Evolutionary conservation across 1,139 yeast genomes (phyloP).

Genomic region (Suhomyces wounanorum): DNA sequence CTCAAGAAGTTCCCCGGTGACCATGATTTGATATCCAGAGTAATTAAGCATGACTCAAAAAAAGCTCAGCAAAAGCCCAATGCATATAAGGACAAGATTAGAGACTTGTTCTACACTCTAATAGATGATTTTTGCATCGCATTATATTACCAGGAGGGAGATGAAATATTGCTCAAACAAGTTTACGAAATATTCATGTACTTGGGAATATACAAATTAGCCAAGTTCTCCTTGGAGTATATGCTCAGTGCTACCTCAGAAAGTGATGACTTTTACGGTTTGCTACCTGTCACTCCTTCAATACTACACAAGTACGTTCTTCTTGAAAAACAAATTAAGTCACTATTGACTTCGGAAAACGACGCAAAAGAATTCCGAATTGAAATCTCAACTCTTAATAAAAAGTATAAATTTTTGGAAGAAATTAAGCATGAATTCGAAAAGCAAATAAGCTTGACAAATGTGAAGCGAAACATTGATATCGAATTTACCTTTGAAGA

Average conservation of each 20-base stretch:
- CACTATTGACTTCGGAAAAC: background rate
- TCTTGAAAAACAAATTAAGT: background rate
- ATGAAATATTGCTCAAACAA: constrained; percentile 50
- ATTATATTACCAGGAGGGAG: constrained; percentile 65
- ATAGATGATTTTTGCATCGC: constrained; percentile 60
- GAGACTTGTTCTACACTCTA: constrained; percentile 40
- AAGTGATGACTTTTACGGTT: constrained; percentile 47
- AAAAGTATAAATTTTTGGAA: constrained; percentile 27
- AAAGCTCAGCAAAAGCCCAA: constrained; percentile 18
- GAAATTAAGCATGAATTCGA: constrained; percentile 35
- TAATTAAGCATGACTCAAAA: constrained; percentile 4
- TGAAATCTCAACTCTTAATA: constrained; percentile 8
- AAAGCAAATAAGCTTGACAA: constrained; percentile 20
- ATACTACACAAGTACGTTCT: constrained; percentile 14
- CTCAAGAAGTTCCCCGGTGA: constrained; percentile 19
- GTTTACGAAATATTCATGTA: constrained; percentile 52
- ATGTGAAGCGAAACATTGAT: constrained; percentile 10
- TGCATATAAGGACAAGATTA: constrained; percentile 19
- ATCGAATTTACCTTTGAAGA: constrained; percentile 13
- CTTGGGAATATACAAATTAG: constrained; percentile 51
- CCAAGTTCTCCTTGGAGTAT: constrained; percentile 67
- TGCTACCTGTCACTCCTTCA: constrained; percentile 29
- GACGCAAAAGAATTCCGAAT: background rate
- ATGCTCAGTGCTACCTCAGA: constrained; percentile 50
- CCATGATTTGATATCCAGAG: background rate